Base-by-base conservation (phyloP, 768 basidiomycete genomes). In the Cystoderma amianthinum region DNA sequence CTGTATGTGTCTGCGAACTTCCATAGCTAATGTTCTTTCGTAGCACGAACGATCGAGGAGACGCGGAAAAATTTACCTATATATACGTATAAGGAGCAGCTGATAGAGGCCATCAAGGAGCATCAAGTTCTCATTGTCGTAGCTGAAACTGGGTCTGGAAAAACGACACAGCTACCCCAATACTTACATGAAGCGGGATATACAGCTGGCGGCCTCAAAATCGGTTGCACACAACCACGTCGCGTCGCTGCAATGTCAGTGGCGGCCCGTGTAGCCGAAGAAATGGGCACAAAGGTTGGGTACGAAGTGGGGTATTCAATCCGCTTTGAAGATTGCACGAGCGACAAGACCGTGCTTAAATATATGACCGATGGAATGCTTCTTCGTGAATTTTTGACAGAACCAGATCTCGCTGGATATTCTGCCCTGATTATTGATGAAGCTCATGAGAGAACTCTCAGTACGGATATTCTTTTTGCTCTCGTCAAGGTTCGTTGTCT, bases 311-410 rank as follows among this genome's bases (percentile, higher is more conserved):
- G 96, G n/a, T 99, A 99, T 62, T 95, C 94, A 23, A 99, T 99
- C 52, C 90, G 96, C 22, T 99, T 99, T 65, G 96, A 99, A 64
- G 96, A 99, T 62, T 96, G 93, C 61, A 99, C 96, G 15, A 96
- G 91, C 68, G 93, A 98, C 71, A 97, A 96, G 70, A 99, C 96
- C 3, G 85, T 94, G 33, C 71, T 99, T 55, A 98, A 99, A 64
- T 99, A 99, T 64, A 96, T 99, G 96, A 99, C 96, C 33, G 96
- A 99, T 56, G 96, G 96, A 23, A 98, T 99, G 96, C 72, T 99
- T 19, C 67, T 98, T 34, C 78, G 96, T 54, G 93, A 98, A 62
- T 98, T 98, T 63, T 65, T 99, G 55, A 98, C 96, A 7, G 96
- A 99, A 60, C 96, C 96, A 0, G 91, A 94, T 65, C 64, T 99